Evolutionary conservation across 2,329 filamentous ascomycete species (phyloP).

Genomic region (Fusarium chlamydosporum): DNA sequence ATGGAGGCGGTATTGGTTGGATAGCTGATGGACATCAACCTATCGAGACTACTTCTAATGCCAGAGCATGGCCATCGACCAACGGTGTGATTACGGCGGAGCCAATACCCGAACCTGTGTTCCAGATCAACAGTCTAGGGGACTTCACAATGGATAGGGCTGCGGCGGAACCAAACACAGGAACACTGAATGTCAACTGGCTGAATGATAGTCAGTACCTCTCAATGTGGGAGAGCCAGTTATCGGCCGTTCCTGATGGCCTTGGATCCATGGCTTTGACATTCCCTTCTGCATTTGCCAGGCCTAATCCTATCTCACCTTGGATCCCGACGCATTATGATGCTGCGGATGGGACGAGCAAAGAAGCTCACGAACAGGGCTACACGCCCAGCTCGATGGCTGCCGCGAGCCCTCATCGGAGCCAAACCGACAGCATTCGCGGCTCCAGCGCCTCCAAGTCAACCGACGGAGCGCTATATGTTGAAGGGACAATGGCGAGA

Average conservation of each 20-base stretch:
- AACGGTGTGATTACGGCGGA: background rate
- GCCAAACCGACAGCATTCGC: slow-evolving; percentile 4
- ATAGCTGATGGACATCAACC: background rate
- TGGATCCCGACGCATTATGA: slow-evolving; percentile 7
- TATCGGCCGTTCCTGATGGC: slow-evolving; percentile 9
- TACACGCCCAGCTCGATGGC: background rate
- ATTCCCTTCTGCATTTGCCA: slow-evolving; percentile 9
- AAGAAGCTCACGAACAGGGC: background rate
- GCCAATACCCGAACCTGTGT: slow-evolving; percentile 2
- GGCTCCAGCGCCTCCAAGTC: slow-evolving; percentile 14
- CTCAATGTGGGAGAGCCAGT: slow-evolving; percentile 21
- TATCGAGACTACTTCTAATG: slow-evolving; percentile 1
- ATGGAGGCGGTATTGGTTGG: background rate
- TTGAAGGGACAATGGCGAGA: slow-evolving; percentile 27
- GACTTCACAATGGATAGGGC: slow-evolving; percentile 1
- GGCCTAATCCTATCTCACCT: background rate
- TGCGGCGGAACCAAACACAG: background rate
- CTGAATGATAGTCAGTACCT: slow-evolving; percentile 19
- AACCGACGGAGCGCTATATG: slow-evolving; percentile 23
- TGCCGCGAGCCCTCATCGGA: background rate
- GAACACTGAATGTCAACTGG: slow-evolving; percentile 15
- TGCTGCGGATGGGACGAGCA: background rate
- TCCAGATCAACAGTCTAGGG: slow-evolving; percentile 18
- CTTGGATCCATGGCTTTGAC: slow-evolving; percentile 15
- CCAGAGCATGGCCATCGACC: background rate